Conservation (phyloP, 2,329 filamentous ascomycete genomes). For the Fusarium sp. region DNA sequence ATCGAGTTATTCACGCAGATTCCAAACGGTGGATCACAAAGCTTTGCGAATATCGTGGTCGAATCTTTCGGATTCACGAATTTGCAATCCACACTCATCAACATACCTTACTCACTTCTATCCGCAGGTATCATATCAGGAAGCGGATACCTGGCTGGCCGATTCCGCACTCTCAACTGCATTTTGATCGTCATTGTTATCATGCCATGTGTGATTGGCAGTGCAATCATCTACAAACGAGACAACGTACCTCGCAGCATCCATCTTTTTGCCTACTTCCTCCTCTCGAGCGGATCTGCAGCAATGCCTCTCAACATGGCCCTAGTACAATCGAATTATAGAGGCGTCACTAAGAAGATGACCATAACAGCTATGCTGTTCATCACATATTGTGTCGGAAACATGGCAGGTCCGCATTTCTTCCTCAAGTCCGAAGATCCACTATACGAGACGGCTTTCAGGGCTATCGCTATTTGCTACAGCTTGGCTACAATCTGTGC, state of each 20-base stretch:
- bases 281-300: slow-evolving; percentile 62
- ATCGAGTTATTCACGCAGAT: slow-evolving; percentile 65
- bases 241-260: slow-evolving; percentile 51
- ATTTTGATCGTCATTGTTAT: slow-evolving; percentile 61
- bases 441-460: slow-evolving; percentile 62
- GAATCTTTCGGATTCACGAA: slow-evolving; percentile 64
- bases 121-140: slow-evolving; percentile 58
- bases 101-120: slow-evolving; percentile 67
- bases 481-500: slow-evolving; percentile 57
- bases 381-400: slow-evolving; percentile 64
- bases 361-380: slow-evolving; percentile 66
- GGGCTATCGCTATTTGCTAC: slow-evolving; percentile 66
- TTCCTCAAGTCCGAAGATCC: slow-evolving; percentile 61
- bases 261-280: slow-evolving; percentile 66
- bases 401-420: slow-evolving; percentile 65
- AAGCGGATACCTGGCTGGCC: slow-evolving; percentile 61
- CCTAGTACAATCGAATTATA: slow-evolving; percentile 64
- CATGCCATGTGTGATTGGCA: slow-evolving; percentile 61
- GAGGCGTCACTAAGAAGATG: slow-evolving; percentile 68
- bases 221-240: slow-evolving; percentile 62
- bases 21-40: slow-evolving; percentile 69
- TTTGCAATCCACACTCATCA: slow-evolving; percentile 64
- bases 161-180: slow-evolving; percentile 61
- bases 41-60: slow-evolving; percentile 67
- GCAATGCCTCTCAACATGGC: slow-evolving; percentile 65